Percentiles rank a stretch among this genome's conserved stretches.
Conservation (phyloP, 139 green algal genomes). For the Chlamydomonas asymmetrica region DNA sequence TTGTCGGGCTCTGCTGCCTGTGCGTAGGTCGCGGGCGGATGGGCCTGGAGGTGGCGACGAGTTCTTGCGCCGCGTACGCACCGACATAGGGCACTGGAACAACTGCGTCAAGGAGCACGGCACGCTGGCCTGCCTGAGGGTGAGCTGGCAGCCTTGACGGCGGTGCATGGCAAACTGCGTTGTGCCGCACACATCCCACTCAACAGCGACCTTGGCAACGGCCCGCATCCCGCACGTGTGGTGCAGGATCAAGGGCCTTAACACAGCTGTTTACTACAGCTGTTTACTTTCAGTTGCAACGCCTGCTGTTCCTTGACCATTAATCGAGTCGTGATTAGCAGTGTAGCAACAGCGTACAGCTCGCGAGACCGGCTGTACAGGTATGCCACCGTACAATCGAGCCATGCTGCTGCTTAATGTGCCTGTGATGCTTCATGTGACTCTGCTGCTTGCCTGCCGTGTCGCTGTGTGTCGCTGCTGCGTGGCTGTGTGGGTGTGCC, state of each 20-base stretch:
- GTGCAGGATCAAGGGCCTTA: too few relatives aligned
- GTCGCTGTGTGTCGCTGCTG: neutral
- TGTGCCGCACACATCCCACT: too few relatives aligned
- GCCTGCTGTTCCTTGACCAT: too few relatives aligned
- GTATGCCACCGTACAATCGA: neutral
- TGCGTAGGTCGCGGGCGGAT: too few relatives aligned
- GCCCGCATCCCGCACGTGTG: too few relatives aligned
- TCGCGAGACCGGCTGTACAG: neutral
- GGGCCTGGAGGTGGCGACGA: neutral
- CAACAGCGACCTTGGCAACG: too few relatives aligned
- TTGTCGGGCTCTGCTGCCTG: neutral
- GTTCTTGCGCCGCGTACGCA: constrained; percentile 7
- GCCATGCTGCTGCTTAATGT: neutral
- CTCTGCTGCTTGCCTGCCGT: too few relatives aligned
- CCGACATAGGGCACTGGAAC: constrained; percentile 21
- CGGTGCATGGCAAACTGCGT: too few relatives aligned
- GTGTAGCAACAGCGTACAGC: too few relatives aligned
- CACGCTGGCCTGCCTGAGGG: constrained; percentile 24
- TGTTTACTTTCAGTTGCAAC: too few relatives aligned
- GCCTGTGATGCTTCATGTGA: constrained; percentile 8
- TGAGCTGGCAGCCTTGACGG: neutral
- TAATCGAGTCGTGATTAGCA: too few relatives aligned
- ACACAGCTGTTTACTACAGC: too few relatives aligned
- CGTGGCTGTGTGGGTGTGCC: neutral
- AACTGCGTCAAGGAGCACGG: neutral